phyloP scores from a whole-genome alignment of 164 flowering plant species.

The Berberis vulgaris region DNA sequence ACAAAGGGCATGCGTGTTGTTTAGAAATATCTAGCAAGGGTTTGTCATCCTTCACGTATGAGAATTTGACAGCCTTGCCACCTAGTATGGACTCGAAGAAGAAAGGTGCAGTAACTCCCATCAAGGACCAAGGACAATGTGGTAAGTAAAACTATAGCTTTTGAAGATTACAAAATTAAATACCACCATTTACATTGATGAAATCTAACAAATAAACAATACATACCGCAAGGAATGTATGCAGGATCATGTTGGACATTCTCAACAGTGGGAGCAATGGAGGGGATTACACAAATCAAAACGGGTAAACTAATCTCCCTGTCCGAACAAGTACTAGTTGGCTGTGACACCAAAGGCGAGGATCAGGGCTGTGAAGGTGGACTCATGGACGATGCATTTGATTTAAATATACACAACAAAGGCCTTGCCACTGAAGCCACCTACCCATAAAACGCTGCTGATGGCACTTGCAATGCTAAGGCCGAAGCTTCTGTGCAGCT shows the following conservation, averaged over 20 bases:
- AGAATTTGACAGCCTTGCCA: neutral
- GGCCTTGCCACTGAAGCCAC: neutral
- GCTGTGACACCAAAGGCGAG: neutral
- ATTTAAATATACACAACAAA: neutral
- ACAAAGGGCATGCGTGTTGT: neutral
- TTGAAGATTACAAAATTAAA: neutral
- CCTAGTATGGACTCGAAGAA: neutral
- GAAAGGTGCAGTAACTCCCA: neutral
- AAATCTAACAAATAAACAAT: neutral
- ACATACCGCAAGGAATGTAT: neutral
- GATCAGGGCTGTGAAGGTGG: conserved; percentile 1
- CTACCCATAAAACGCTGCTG: neutral
- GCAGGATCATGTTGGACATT: neutral
- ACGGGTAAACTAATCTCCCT: neutral
- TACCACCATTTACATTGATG: neutral
- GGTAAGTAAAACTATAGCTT: neutral
- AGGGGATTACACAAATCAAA: neutral
- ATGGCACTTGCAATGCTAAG: neutral
- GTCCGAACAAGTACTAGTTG: neutral
- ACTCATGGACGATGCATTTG: neutral
- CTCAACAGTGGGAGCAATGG: neutral
- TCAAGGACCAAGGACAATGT: neutral
- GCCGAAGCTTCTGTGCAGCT: neutral
- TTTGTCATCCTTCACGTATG: neutral
- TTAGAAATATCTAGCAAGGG: neutral